These are phyloP conservation scores for Cordyceps cateniannulata DNA, from an alignment of 2,329 filamentous ascomycete genomes.

Conservation along the genomic window DNA sequence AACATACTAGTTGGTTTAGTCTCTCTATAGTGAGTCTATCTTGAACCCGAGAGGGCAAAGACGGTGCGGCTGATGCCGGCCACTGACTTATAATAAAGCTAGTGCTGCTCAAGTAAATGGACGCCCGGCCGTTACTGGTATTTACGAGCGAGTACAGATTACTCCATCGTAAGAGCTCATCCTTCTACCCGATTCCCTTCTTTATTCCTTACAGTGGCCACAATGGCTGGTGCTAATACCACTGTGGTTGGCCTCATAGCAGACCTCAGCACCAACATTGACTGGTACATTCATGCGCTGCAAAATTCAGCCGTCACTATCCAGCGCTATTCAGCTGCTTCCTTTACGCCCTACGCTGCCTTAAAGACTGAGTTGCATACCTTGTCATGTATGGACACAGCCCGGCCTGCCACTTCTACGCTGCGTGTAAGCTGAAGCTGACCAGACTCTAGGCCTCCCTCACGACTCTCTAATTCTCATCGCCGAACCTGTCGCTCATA, in stretches of 20 bases:
- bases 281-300: neutral
- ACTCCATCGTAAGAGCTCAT: neutral
- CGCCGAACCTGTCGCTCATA: neutral
- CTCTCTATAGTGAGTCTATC: no score
- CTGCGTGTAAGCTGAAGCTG: neutral
- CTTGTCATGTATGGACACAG: neutral
- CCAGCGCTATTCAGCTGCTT: neutral
- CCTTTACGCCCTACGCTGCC: neutral
- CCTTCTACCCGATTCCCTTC: neutral
- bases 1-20: no score
- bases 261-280: neutral
- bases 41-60: neutral
- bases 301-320: neutral
- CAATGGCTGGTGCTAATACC: neutral
- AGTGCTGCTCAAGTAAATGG: no score
- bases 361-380: neutral
- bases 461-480: neutral
- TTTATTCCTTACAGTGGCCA: neutral
- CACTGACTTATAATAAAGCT: neutral
- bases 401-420: neutral
- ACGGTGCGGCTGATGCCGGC: neutral
- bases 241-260: neutral
- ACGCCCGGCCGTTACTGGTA: no score
- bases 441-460: neutral
- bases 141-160: no score